phyloP scores from a whole-genome alignment of 345 rosid genomes.

The Dipteronia dyeriana region DNA sequence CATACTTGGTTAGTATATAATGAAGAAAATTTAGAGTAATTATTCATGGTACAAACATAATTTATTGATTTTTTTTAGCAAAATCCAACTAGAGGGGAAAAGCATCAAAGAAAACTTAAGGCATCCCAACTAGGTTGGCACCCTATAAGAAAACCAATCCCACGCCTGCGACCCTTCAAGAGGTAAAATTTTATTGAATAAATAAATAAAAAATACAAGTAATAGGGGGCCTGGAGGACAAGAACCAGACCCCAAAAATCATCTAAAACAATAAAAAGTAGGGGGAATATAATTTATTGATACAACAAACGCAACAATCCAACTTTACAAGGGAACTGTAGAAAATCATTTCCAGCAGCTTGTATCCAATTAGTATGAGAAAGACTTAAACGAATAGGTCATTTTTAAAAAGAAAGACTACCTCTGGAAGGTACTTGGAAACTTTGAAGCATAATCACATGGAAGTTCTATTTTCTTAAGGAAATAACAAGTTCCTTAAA shows the following conservation, averaged over 20 bases:
- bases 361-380: not conserved
- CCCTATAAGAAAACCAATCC: too few relatives aligned
- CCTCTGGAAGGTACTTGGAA: not conserved
- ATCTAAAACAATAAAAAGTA: too few relatives aligned
- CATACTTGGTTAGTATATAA: not conserved
- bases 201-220: too few relatives aligned
- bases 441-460: not conserved
- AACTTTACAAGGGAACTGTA: not conserved
- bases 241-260: too few relatives aligned
- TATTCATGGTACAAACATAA: not conserved
- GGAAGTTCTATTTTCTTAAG: not conserved
- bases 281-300: too few relatives aligned
- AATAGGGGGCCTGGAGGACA: too few relatives aligned
- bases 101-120: too few relatives aligned
- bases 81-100: too few relatives aligned
- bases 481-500: constrained; percentile 1
- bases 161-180: too few relatives aligned
- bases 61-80: too few relatives aligned
- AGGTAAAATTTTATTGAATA: too few relatives aligned
- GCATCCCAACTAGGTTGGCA: too few relatives aligned
- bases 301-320: not conserved
- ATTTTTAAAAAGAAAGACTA: not conserved
- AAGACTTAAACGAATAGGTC: constrained; percentile 1
- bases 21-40: not conserved
- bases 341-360: not conserved